Base-by-base conservation (phyloP, 2,329 filamentous ascomycete genomes). In the Neonectria punicea region DNA sequence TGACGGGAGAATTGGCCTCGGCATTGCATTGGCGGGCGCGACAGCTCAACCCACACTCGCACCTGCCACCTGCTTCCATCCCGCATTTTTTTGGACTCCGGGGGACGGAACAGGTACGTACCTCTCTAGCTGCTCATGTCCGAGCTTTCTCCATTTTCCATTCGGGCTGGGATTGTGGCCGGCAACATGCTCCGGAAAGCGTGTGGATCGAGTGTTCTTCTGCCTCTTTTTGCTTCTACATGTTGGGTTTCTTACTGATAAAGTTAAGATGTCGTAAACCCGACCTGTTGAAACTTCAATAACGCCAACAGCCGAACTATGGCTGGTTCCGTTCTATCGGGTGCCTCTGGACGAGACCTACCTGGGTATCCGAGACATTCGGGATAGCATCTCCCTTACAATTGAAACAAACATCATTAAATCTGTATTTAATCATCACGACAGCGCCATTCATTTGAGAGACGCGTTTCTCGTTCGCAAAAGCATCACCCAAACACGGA, bases 1-100 rank as follows among this genome's bases (percentile, higher is more conserved):
- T 44, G 44, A 56, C 25, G 32, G 50, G 18, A 58, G 58, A 61
- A 64, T 64, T 67, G 65, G 65, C 65, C 65, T 67, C 65, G 65
- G 65, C 65, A 67, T 61, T 55, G 65, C 61, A 67, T 61, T 55
- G 65, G 58, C 39, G n/a, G 34, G 51, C 51, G 34, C 32, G 49
- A 50, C 47, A 53, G 34, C 36, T 47, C 20, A 44, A 30, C 30
- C 43, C 43, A 28, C 43, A 49, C 18, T 10, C 20, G 41, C 53
- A 25, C 47, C 51, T 61, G 51, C 46, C 58, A 22, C 22, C 22
- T 22, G 22, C 22, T 44, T 60, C 41, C 55, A 56, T 60, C 61
- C 56, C 61, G 50, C 61, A 56, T 53, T 51, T 55, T 53, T 55
- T 28, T 25, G 53, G 51, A 56, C 53, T 59, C 56, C 30, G 51